These are phyloP conservation scores for Ascoidea asiatica DNA, from an alignment of 805 yeast genomes.

Conservation along the genomic window DNA sequence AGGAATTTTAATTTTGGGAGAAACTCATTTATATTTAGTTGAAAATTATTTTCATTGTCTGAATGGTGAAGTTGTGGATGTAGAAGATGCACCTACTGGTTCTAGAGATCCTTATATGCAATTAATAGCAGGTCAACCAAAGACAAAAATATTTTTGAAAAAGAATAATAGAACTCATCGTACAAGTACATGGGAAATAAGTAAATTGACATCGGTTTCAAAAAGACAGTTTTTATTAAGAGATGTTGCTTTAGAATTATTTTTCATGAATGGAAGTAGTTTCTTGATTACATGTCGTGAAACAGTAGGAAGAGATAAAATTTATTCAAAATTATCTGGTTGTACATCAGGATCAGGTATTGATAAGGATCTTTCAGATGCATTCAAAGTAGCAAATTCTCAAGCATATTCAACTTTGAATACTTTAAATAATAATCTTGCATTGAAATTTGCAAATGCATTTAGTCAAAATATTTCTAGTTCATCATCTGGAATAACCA, in stretches of 20 bases:
- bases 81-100: constrained; percentile 47
- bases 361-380: constrained; percentile 41
- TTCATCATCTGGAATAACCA: constrained; percentile 36
- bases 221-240: constrained; percentile 66
- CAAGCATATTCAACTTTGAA: constrained; percentile 12
- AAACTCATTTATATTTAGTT: constrained; percentile 49
- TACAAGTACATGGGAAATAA: constrained; percentile 46
- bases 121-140: constrained; percentile 39
- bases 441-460: constrained; percentile 30
- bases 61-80: constrained; percentile 42
- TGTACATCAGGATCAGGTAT: constrained; percentile 34
- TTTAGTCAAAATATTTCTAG: constrained; percentile 23
- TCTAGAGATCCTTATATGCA: constrained; percentile 59
- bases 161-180: constrained; percentile 24
- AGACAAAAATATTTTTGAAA: constrained; percentile 10
- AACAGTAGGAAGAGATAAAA: constrained; percentile 38
- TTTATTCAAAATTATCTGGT: constrained; percentile 34
- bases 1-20: constrained; percentile 61
- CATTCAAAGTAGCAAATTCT: constrained; percentile 27
- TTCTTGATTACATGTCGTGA: constrained; percentile 52
- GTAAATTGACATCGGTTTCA: constrained; percentile 47
- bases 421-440: constrained; percentile 19
- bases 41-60: constrained; percentile 52
- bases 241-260: constrained; percentile 71
- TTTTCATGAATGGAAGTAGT: constrained; percentile 62